phyloP scores from a whole-genome alignment of 495 filamentous ascomycete genomes.

The Lasiosphaeria hispida region DNA sequence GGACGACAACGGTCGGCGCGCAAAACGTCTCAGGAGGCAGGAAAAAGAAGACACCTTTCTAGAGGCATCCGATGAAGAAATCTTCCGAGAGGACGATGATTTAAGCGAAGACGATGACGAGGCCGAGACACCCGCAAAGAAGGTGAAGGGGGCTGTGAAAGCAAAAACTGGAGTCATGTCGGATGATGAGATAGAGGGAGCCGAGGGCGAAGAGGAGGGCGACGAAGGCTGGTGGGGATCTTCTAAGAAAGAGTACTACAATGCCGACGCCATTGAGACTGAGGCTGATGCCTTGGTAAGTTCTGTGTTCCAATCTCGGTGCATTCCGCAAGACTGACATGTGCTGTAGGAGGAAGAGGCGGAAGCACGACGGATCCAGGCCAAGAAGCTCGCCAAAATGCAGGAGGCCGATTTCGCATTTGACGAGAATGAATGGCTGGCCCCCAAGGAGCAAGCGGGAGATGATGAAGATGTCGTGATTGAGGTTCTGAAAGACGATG shows the following conservation, averaged over 20 bases:
- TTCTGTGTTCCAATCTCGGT: neutral
- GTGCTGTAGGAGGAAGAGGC: conserved; percentile 69
- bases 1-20: conserved; percentile 70
- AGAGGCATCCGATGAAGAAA: conserved; percentile 84
- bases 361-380: conserved; percentile 81
- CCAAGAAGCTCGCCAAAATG: conserved; percentile 84
- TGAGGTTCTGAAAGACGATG: conserved; percentile 77
- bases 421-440: conserved; percentile 80
- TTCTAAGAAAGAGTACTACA: conserved; percentile 86
- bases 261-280: conserved; percentile 85
- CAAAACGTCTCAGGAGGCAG: conserved; percentile 68
- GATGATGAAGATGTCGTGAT: conserved; percentile 61
- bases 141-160: conserved; percentile 22
- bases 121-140: conserved; percentile 12
- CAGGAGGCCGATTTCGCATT: conserved; percentile 88
- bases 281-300: conserved; percentile 74
- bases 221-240: conserved; percentile 81
- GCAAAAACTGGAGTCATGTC: conserved; percentile 22
- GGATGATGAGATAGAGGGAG: conserved; percentile 42
- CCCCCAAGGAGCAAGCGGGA: conserved; percentile 40
- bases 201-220: conserved; percentile 64
- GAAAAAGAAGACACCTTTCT: conserved; percentile 58
- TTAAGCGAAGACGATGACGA: conserved; percentile 32
- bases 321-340: neutral
- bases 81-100: conserved; percentile 57